Base-by-base conservation (phyloP, 208 protist genomes). In the Endotrypanum monterogeii region DNA sequence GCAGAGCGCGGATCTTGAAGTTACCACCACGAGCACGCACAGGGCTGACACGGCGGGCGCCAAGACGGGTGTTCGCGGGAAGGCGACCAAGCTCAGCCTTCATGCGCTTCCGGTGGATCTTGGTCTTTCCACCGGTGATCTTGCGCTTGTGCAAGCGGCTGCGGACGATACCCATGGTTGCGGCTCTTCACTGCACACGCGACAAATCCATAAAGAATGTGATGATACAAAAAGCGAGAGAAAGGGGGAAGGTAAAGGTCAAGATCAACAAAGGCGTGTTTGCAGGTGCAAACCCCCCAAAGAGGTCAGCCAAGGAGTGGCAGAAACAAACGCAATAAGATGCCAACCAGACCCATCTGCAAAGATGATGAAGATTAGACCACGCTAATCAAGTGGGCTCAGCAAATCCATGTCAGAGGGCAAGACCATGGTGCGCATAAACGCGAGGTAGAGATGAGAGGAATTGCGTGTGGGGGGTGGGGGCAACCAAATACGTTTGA, bases 1-100 rank as follows among this genome's bases (percentile, higher is more conserved):
- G 98, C 44, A 99, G 94, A 62, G 98, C 99, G 76, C 99, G 95
- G 82, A 98, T 95, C 92, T 99, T 99, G 80, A 93, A 91, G 97
- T 99, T 98, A 73, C 99, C 99, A 89, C 99, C 99, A 67, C 98
- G 92, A 76, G 89, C 94, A 76, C 99, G 94, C 55, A 99, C 97
- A 25, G 89, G 74, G 76, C 94, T 96, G 80, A 99, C 93, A 76
- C 98, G 96, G 56, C 88, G 87, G 32, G 82, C 71, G 67, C 87
- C 92, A 41, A 99, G 85, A 83, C 99, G 99, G 76, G 99, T 99
- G 84, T 97, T 98, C 28, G 98, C 94, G 62, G 99, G 86, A 61
- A 94, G 98, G 74, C 99, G 91, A 73, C 98, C 99, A 37, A 99
- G 82, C 86, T 99, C 97, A 80, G 98, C 98, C 89, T 99, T 99